These are phyloP conservation scores for Thozetella sp. DNA, from an alignment of 495 filamentous ascomycete genomes.

Conservation along the genomic window DNA sequence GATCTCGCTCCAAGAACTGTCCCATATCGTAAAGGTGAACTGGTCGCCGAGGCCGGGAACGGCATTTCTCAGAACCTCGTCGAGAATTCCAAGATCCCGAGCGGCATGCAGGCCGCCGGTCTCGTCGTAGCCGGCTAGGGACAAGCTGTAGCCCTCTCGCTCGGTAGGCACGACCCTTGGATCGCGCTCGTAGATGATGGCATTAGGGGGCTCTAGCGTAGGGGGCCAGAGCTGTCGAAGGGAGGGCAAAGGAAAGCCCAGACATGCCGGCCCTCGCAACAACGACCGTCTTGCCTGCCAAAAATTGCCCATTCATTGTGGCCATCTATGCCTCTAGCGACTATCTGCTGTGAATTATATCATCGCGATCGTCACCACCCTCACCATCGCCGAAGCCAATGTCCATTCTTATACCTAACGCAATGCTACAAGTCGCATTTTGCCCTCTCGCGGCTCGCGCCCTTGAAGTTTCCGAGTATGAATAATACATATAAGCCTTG, in stretches of 20 bases:
- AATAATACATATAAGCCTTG: too few relatives aligned
- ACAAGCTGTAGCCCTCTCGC: slow-evolving; percentile 32
- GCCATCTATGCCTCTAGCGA: too few relatives aligned
- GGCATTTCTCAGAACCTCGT: slow-evolving; percentile 16
- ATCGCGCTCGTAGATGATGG: slow-evolving; percentile 32
- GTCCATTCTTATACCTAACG: too few relatives aligned
- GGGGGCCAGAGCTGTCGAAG: slow-evolving; percentile 23
- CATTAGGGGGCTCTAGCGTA: slow-evolving; percentile 9
- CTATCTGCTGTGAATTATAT: too few relatives aligned
- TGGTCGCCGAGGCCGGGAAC: slow-evolving; percentile 20
- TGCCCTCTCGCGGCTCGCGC: too few relatives aligned
- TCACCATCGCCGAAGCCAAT: too few relatives aligned
- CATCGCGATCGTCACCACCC: too few relatives aligned
- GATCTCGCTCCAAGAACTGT: slow-evolving; percentile 10
- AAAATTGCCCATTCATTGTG: slow-evolving; percentile 11
- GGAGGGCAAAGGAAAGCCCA: slow-evolving; percentile 28
- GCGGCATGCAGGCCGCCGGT: slow-evolving; percentile 24
- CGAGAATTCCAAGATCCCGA: slow-evolving; percentile 25
- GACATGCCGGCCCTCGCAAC: slow-evolving; percentile 31
- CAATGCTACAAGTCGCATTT: too few relatives aligned
- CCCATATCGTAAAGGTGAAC: slow-evolving; percentile 2
- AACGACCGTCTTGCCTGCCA: slow-evolving; percentile 30
- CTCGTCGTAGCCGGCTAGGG: slow-evolving; percentile 20
- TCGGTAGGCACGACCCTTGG: slow-evolving; percentile 2
- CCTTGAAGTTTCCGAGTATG: too few relatives aligned